Percentiles rank a stretch among this genome's conserved stretches.
These are phyloP conservation scores for Aegilops tauschii DNA, from an alignment of 176 grass and related monocot genomes.

Conservation along the genomic window DNA sequence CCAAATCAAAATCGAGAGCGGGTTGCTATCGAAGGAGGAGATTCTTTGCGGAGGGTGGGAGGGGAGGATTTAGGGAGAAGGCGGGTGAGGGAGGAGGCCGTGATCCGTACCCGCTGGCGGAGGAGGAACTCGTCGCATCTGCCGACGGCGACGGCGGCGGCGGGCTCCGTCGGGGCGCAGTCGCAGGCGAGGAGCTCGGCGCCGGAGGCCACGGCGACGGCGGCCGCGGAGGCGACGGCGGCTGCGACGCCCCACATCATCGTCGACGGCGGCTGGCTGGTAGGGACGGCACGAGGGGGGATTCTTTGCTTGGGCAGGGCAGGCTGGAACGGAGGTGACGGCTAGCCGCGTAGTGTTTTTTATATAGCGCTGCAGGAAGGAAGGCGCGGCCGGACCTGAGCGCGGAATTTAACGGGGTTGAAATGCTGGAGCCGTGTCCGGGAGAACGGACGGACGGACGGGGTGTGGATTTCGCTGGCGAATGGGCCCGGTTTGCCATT, in stretches of 20 bases:
- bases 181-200: slow-evolving; percentile 50
- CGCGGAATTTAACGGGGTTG: background rate
- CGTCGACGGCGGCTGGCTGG: background rate
- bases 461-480: too few relatives aligned
- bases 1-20: background rate
- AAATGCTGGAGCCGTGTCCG: background rate
- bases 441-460: too few relatives aligned
- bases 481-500: too few relatives aligned
- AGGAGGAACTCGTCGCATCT: slow-evolving; percentile 38
- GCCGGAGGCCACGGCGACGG: slow-evolving; percentile 42
- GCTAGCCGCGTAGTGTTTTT: slow-evolving; percentile 21
- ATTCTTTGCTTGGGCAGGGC: background rate
- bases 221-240: slow-evolving; percentile 33
- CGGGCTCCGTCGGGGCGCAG: background rate
- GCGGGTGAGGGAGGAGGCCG: too few relatives aligned
- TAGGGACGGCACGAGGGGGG: background rate
- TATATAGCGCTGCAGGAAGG: background rate
- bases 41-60: too few relatives aligned
- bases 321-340: background rate
- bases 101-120: slow-evolving; percentile 24
- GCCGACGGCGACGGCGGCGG: slow-evolving; percentile 8
- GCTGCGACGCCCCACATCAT: slow-evolving; percentile 53
- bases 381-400: background rate
- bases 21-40: background rate
- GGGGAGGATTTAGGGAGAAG: background rate